Percentiles rank a stretch among this genome's conserved stretches.
Evolutionary conservation across 768 basidiomycete species (phyloP).

Genomic region (Phaeolepiota aurea): DNA sequence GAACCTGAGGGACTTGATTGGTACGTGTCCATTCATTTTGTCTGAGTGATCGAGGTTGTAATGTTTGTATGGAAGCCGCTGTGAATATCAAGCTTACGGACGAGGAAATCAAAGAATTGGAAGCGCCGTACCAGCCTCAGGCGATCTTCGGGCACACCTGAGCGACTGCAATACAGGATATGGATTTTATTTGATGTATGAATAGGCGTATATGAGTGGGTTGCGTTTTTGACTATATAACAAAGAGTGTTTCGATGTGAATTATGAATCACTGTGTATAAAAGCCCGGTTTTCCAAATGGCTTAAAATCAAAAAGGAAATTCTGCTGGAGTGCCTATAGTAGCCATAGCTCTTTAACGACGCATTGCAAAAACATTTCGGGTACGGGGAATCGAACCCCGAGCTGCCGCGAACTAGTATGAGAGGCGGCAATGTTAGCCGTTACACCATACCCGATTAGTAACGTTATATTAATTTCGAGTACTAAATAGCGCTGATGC

Average conservation of each 20-base stretch:
- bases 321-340: not conserved
- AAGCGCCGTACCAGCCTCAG: not conserved
- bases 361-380: slow-evolving; percentile 20
- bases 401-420: slow-evolving; percentile 42
- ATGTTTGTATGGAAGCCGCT: not conserved
- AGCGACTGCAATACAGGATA: not conserved
- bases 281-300: not conserved
- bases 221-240: not conserved
- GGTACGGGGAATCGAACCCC: slow-evolving; percentile 53
- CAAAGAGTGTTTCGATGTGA: not conserved
- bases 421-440: slow-evolving; percentile 64
- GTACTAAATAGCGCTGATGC: no score
- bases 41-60: no score
- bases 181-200: not conserved
- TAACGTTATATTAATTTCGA: no score
- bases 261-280: no score
- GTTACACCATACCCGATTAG: slow-evolving; percentile 58
- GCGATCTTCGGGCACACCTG: not conserved
- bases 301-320: not conserved
- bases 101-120: not conserved
- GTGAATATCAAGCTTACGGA: not conserved
- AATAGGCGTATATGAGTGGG: not conserved
- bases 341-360: no score
- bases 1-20: slow-evolving; percentile 44
- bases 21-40: slow-evolving; percentile 20